A percentile compares a stretch with the other conserved stretches of the same genome.
Evolutionary conservation across 371 early-diverging fungal genomes (phyloP).

Genomic region (Funneliformis caledonium): DNA sequence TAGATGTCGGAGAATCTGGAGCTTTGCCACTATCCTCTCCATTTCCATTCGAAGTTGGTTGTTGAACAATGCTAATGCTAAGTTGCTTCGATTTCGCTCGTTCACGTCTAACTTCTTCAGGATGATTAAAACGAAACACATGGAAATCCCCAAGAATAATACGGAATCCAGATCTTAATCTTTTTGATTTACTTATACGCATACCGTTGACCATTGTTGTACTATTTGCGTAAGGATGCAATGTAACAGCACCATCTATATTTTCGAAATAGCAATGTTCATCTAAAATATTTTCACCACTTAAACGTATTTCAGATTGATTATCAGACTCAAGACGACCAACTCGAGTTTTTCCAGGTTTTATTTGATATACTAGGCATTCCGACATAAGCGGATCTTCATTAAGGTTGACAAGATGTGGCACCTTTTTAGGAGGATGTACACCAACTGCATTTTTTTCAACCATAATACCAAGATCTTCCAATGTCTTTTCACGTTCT

Average conservation of each 20-base stretch:
- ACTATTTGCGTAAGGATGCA: slow-evolving; percentile 65
- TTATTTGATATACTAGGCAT: slow-evolving; percentile 86
- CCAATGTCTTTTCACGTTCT: slow-evolving; percentile 76
- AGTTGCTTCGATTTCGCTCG: slow-evolving; percentile 49
- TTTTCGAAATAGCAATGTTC: slow-evolving; percentile 83
- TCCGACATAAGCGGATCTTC: slow-evolving; percentile 92
- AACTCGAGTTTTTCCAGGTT: slow-evolving; percentile 75
- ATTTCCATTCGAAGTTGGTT: slow-evolving; percentile 38
- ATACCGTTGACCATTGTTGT: slow-evolving; percentile 81
- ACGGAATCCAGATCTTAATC: slow-evolving; percentile 76
- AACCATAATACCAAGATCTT: slow-evolving; percentile 81
- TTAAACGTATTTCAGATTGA: slow-evolving; percentile 72
- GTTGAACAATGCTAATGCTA: slow-evolving; percentile 6
- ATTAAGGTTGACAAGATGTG: slow-evolving; percentile 88
- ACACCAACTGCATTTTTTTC: slow-evolving; percentile 80
- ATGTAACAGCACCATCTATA: slow-evolving; percentile 60
- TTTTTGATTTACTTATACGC: slow-evolving; percentile 61
- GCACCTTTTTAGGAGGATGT: slow-evolving; percentile 80
- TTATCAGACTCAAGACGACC: slow-evolving; percentile 61
- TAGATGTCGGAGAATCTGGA: slow-evolving; percentile 66
- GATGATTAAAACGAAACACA: slow-evolving; percentile 87
- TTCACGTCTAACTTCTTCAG: slow-evolving; percentile 81
- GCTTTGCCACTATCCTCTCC: slow-evolving; percentile 9
- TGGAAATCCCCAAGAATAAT: slow-evolving; percentile 84
- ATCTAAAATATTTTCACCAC: slow-evolving; percentile 70